A percentile compares a stretch with the other conserved stretches of the same genome.
phyloP scores from a whole-genome alignment of 2,329 filamentous ascomycete species.

The Colletotrichum sp. region DNA sequence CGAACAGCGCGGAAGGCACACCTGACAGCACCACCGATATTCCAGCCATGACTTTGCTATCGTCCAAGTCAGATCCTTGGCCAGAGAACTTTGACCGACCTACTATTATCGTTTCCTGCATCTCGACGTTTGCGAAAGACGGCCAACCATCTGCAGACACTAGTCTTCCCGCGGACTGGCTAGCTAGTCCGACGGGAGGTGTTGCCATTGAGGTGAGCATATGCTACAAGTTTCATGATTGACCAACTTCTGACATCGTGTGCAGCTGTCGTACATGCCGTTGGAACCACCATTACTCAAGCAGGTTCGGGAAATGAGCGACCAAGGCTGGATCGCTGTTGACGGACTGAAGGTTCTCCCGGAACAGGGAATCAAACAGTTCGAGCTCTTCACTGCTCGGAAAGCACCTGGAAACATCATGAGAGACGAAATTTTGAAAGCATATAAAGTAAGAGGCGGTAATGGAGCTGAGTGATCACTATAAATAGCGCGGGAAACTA shows the following conservation, averaged over 20 bases:
- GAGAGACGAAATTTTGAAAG: constrained; percentile 62
- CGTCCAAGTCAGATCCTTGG: constrained; percentile 65
- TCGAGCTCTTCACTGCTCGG: constrained; percentile 79
- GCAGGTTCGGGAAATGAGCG: constrained; percentile 66
- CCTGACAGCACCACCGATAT: not conserved
- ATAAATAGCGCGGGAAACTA: not conserved
- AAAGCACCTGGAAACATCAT: constrained; percentile 73
- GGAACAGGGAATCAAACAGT: constrained; percentile 82
- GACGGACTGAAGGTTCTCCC: constrained; percentile 78
- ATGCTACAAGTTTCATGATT: not conserved
- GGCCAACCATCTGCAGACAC: constrained; percentile 71
- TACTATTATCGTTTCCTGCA: constrained; percentile 78
- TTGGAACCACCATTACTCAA: constrained; percentile 72
- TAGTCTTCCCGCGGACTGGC: constrained; percentile 71
- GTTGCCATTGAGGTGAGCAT: constrained; percentile 76
- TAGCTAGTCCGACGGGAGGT: constrained; percentile 74
- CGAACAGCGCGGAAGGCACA: not conserved
- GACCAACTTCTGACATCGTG: not conserved
- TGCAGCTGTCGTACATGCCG: constrained; percentile 56
- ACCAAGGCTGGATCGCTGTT: constrained; percentile 74
- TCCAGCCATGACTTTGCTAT: constrained; percentile 54
- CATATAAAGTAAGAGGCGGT: constrained; percentile 38
- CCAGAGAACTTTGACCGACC: constrained; percentile 66
- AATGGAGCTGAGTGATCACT: not conserved
- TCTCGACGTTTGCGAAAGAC: constrained; percentile 71